Evolutionary conservation across 805 yeast genomes (phyloP), one percentile per base, ranked within the genome.

Genomic region (Saturnispora dispora): DNA sequence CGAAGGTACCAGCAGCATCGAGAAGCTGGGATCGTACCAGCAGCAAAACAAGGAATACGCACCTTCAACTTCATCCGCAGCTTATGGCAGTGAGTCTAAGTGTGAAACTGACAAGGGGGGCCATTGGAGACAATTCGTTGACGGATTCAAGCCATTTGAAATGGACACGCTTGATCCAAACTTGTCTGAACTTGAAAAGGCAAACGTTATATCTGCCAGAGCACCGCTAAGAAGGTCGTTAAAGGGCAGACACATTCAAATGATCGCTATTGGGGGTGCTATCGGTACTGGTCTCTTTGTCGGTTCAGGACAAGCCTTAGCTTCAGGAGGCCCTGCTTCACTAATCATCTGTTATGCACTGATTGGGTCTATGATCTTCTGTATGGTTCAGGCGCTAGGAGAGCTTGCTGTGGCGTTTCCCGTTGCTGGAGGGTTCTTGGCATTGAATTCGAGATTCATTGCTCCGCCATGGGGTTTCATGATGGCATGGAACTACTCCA

Each of bases 251-350:
- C 89, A 85, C 61, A 65, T 85, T 57, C 80, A 82, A 50, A 81
- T 84, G 87, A 85, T 85, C 66, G 88, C 91, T 41, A 73, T 84
- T 54, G 90, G 89, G 53, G 88, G 88, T 22, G 76, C 85, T 52
- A 83, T 85, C 59, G 95, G 93, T 54, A 82, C 89, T 3, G 93
- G 90, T 55, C 71, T 86, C 44, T 79, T 86, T 52, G 82, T 86
- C 27, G 86, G 87, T 55, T 77, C 87, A 3, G 85, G 85, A 50
- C 65, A 72, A 10, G 74, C 85, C 1, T 66, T 84, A 48, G 59
- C 76, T 9, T 65, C 71, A 32, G 83, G 85, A 59, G 89, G 90
- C 10, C 89, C 90, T 9, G 84, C 82, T 7, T 75, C 81, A 27
- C 66, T 82, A 44, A 74, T 82, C 45, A 76, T 81, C 42, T 82